A percentile compares a stretch with the other conserved stretches of the same genome.
phyloP scores from a whole-genome alignment of 257 asterid genomes.

The Anisodus tanguticus region DNA sequence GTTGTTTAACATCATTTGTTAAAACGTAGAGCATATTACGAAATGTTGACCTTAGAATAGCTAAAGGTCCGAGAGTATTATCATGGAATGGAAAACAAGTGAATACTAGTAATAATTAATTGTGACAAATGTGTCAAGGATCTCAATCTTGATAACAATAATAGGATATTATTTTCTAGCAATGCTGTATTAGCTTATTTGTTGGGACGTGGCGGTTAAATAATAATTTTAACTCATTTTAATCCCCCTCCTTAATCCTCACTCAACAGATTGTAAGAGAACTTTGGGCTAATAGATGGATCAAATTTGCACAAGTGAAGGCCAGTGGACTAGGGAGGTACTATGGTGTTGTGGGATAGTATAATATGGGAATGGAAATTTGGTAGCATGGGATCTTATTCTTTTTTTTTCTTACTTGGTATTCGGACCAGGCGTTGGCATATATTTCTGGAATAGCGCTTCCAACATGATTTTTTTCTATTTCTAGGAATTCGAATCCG shows the following conservation, averaged over 20 bases:
- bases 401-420: too few relatives aligned
- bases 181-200: background rate
- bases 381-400: too few relatives aligned
- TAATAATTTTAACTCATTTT: background rate
- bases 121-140: background rate
- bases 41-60: background rate
- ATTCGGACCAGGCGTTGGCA: too few relatives aligned
- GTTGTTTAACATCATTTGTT: background rate
- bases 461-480: too few relatives aligned
- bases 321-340: too few relatives aligned
- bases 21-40: background rate
- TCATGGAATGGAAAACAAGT: background rate
- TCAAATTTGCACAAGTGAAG: too few relatives aligned
- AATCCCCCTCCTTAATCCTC: background rate
- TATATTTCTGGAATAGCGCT: too few relatives aligned
- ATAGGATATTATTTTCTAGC: background rate
- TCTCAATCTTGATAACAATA: background rate
- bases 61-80: background rate
- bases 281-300: background rate
- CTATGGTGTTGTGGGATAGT: too few relatives aligned
- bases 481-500: too few relatives aligned
- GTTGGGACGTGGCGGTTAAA: background rate
- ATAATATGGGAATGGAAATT: too few relatives aligned
- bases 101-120: background rate
- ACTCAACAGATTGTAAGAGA: background rate